Evolutionary conservation across 345 rosid species (phyloP).

Genomic region (Geranium rotundifolium): DNA sequence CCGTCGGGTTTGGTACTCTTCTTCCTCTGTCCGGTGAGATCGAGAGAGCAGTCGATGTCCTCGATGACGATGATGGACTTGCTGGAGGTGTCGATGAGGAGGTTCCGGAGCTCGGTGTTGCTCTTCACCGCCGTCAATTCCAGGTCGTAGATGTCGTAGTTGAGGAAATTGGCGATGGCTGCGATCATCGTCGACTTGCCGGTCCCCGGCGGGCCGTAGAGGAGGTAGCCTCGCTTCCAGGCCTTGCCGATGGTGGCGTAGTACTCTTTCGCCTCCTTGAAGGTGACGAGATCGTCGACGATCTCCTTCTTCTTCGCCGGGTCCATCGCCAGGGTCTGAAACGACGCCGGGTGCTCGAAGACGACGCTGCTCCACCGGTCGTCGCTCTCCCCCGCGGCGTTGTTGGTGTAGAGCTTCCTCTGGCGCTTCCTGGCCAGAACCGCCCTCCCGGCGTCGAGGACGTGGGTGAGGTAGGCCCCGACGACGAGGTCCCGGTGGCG

Average conservation of each 20-base stretch:
- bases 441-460: constrained; percentile 43
- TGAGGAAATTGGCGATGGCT: constrained; percentile 35
- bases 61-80: constrained; percentile 46
- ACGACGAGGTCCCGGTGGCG: constrained; percentile 33
- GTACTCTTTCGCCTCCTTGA: constrained; percentile 39
- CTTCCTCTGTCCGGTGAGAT: constrained; percentile 44
- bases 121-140: constrained; percentile 33
- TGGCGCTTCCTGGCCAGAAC: constrained; percentile 32
- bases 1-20: constrained; percentile 4
- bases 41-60: constrained; percentile 47
- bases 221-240: constrained; percentile 51
- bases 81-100: constrained; percentile 31
- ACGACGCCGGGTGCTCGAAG: constrained; percentile 52
- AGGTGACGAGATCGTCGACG: constrained; percentile 42
- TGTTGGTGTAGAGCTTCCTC: constrained; percentile 57
- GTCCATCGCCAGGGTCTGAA: constrained; percentile 47
- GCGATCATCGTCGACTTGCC: constrained; percentile 39
- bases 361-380: constrained; percentile 49
- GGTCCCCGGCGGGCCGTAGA: constrained; percentile 36
- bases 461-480: constrained; percentile 36
- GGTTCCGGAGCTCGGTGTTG: constrained; percentile 28
- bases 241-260: constrained; percentile 46
- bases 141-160: constrained; percentile 31
- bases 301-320: constrained; percentile 45
- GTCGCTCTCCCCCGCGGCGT: constrained; percentile 36